Base-by-base conservation (phyloP, 2,329 filamentous ascomycete species). In the Colletotrichum filicis region DNA sequence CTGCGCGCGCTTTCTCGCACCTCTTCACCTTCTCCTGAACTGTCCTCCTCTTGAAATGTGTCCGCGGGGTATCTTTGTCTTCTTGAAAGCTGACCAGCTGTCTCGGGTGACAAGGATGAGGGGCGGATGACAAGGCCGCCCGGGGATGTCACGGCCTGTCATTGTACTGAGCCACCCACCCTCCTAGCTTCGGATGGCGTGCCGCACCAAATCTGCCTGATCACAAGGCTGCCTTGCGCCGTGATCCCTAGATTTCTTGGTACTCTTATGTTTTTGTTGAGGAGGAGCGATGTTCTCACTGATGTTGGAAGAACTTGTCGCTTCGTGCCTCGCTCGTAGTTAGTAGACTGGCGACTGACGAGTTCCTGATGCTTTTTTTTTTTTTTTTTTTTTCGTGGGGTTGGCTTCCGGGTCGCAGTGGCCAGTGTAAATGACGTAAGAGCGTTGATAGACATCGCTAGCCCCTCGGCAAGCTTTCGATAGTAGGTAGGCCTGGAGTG, bases 201-300 rank as follows among this genome's bases (percentile, higher is more conserved):
- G 71, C 71, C 71, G 71, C 60, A 70, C 55, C 19, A 61, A 73
- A 12, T 66, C 71, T 73, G 71, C 66, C 71, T 73, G 66, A 61
- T 73, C 71, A 73, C 71, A 65, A 66, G 71, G 71, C 71, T 73
- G 70, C 66, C 66, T 60, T 70, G 70, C 42, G 66, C 24, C 60
- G 26, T 24, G 60, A 26, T 19, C 12, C 22, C 58, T 28, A 24
- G 52, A 58, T 42, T 19, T 42, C 59, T 52, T n/a, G 35, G 24
- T 9, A 37, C 24, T 28, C 22, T 42, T 14, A n/a, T 24, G 14
- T 55, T 22, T 72, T 58, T 60, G 59, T 72, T 69, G 70, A 55
- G 70, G 14, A 35, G 30, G 19, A 49, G 30, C 3, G 53, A n/a
- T 30, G 16, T 59, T 59, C 58, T 58, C 53, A 63, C 53, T 24